These are phyloP conservation scores for Phytophthora podocarpi DNA, from an alignment of 352 stramenopile species.

Conservation along the genomic window DNA sequence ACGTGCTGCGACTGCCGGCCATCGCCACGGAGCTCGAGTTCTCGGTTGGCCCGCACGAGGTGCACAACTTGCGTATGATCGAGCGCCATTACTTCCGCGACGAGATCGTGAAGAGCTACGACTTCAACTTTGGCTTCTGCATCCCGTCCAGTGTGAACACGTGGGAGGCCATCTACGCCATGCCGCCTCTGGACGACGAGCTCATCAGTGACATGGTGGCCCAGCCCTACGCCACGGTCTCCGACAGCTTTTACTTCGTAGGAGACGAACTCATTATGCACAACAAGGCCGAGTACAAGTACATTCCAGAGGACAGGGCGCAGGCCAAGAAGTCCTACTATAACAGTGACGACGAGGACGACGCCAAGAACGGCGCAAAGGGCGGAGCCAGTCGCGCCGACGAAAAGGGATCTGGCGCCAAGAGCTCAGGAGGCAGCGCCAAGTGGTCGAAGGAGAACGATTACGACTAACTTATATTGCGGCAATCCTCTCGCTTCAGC, in stretches of 20 bases:
- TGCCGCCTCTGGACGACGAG: constrained; percentile 93
- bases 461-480: constrained; percentile 76
- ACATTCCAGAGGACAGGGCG: constrained; percentile 89
- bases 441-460: constrained; percentile 93
- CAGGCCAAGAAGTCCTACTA: constrained; percentile 94
- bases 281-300: constrained; percentile 95
- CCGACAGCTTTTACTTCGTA: constrained; percentile 97
- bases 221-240: constrained; percentile 93
- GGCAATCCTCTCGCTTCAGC: constrained; percentile 8
- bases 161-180: constrained; percentile 95
- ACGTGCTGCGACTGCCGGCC: constrained; percentile 90
- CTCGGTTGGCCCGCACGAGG: constrained; percentile 88
- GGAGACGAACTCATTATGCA: constrained; percentile 97
- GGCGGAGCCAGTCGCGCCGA: constrained; percentile 47
- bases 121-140: constrained; percentile 97
- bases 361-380: constrained; percentile 67
- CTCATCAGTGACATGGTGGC: constrained; percentile 95
- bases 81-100: constrained; percentile 97
- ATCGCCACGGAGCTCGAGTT: constrained; percentile 94
- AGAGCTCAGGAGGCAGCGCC: constrained; percentile 44
- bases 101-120: constrained; percentile 95
- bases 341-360: constrained; percentile 81
- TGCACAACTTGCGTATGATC: constrained; percentile 95
- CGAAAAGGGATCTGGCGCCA: constrained; percentile 49
- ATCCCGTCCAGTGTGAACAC: constrained; percentile 96